A percentile compares a stretch with the other conserved stretches of the same genome.
phyloP scores from a whole-genome alignment of 2,329 filamentous ascomycete species.

The Monascus ruber region DNA sequence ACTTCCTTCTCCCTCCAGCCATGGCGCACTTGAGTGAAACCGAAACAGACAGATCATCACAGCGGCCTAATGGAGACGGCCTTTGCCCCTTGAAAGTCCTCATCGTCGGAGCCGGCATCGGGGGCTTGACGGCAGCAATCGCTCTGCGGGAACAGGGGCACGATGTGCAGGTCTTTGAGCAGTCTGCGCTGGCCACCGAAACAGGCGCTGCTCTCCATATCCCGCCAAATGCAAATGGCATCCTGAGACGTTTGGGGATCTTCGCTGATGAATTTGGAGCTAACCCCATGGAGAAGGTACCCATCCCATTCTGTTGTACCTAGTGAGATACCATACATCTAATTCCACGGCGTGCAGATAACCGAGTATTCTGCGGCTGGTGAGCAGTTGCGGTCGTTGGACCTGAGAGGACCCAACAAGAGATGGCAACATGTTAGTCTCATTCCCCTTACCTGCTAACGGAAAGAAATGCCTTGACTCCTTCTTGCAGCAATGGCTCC shows the following conservation, averaged over 20 bases:
- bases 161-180: slow-evolving; percentile 43
- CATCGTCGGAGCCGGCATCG: slow-evolving; percentile 24
- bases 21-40: too few species aligned
- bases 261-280: slow-evolving; percentile 30
- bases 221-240: slow-evolving; percentile 49
- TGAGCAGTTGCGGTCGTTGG: slow-evolving; percentile 19
- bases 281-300: slow-evolving; percentile 19
- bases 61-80: too few species aligned
- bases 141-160: slow-evolving; percentile 44
- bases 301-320: slow-evolving; percentile 1
- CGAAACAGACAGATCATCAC: too few species aligned
- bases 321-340: slow-evolving; percentile 5
- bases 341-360: slow-evolving; percentile 7
- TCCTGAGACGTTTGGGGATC: slow-evolving; percentile 39
- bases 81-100: slow-evolving; percentile 14
- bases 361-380: slow-evolving; percentile 30
- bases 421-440: slow-evolving; percentile 20
- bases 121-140: slow-evolving; percentile 29
- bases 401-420: slow-evolving; percentile 12
- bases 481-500: slow-evolving; percentile 33
- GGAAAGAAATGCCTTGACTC: neutral
- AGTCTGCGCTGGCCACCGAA: slow-evolving; percentile 46
- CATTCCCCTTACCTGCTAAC: neutral
- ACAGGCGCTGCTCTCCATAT: slow-evolving; percentile 52
- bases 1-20: too few species aligned